A percentile compares a stretch with the other conserved stretches of the same genome.
Conservation (phyloP, 2,329 filamentous ascomycete species). For the Phoma sp. region DNA sequence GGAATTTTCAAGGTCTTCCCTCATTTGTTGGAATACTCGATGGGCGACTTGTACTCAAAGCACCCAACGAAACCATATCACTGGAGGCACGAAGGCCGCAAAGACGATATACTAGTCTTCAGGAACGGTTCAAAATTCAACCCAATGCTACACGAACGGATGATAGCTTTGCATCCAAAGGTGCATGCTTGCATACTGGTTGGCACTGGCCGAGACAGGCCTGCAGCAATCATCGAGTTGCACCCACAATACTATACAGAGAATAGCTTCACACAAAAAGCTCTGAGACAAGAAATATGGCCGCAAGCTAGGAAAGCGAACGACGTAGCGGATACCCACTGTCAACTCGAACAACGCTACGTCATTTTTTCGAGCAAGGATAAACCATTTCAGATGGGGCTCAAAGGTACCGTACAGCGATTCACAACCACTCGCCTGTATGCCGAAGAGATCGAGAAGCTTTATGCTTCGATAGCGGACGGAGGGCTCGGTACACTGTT, state of each 20-base stretch:
- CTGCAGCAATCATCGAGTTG: slow-evolving; percentile 43
- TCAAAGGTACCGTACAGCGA: slow-evolving; percentile 57
- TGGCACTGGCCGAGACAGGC: slow-evolving; percentile 39
- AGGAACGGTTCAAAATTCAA: slow-evolving; percentile 30
- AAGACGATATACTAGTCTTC: slow-evolving; percentile 33
- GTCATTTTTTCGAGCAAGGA: slow-evolving; percentile 52
- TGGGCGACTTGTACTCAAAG: slow-evolving; percentile 32
- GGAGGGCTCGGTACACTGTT: slow-evolving; percentile 17
- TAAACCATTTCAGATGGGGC: slow-evolving; percentile 55
- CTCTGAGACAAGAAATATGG: slow-evolving; percentile 53
- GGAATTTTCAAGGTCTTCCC: slow-evolving; percentile 30
- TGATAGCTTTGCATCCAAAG: slow-evolving; percentile 34
- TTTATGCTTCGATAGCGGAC: slow-evolving; percentile 45
- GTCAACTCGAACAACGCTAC: slow-evolving; percentile 52
- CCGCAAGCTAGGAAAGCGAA: slow-evolving; percentile 55
- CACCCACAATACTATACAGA: slow-evolving; percentile 25
- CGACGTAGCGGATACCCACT: slow-evolving; percentile 48
- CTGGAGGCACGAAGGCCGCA: slow-evolving; percentile 33
- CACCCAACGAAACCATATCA: slow-evolving; percentile 35
- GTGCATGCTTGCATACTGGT: slow-evolving; percentile 44
- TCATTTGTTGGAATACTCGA: slow-evolving; percentile 26
- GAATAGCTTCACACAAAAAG: slow-evolving; percentile 17
- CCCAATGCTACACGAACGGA: slow-evolving; percentile 30
- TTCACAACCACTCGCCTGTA: slow-evolving; percentile 52
- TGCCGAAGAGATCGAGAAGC: slow-evolving; percentile 54